phyloP scores from a whole-genome alignment of 2,329 filamentous ascomycete species.

The Arthrobotrys conoides region DNA sequence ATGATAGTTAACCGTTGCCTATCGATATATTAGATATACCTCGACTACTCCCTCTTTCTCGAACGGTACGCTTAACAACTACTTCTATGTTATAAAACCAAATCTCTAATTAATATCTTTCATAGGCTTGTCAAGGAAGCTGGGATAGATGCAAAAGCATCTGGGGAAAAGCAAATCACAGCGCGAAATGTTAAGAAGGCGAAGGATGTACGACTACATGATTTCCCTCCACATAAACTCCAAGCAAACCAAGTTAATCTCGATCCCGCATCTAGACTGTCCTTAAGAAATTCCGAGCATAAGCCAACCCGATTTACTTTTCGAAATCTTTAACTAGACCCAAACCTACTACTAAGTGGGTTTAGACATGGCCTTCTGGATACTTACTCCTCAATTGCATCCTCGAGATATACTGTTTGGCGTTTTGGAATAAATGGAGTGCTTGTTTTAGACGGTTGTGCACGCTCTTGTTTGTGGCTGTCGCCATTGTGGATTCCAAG shows the following conservation, averaged over 20 bases:
- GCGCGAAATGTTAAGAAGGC: slow-evolving; percentile 60
- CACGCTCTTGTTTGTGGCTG: not conserved
- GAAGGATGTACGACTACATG: slow-evolving; percentile 37
- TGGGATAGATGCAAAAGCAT: slow-evolving; percentile 52
- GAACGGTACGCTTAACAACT: slow-evolving; percentile 60
- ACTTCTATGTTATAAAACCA: not conserved
- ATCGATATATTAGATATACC: slow-evolving; percentile 61
- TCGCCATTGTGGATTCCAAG: too few species aligned
- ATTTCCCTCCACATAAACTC: not conserved
- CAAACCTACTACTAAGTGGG: not conserved
- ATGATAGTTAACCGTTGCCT: slow-evolving; percentile 3
- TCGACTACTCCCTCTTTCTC: slow-evolving; percentile 64
- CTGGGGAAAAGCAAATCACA: slow-evolving; percentile 54
- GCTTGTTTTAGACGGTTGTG: too few species aligned
- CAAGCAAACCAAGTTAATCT: not conserved
- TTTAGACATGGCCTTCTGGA: not conserved
- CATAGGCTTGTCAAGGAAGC: slow-evolving; percentile 60
- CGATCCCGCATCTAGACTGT: slow-evolving; percentile 23
- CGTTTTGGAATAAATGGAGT: not conserved
- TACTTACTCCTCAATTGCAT: not conserved
- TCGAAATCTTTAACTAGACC: not conserved
- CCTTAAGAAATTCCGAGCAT: slow-evolving; percentile 59
- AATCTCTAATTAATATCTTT: not conserved
- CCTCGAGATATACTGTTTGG: not conserved
- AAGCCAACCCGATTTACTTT: not conserved